Percentiles rank a stretch among this genome's conserved stretches.
These are phyloP conservation scores for Leishmania amazonensis DNA, from an alignment of 208 protist species.

Conservation along the genomic window DNA sequence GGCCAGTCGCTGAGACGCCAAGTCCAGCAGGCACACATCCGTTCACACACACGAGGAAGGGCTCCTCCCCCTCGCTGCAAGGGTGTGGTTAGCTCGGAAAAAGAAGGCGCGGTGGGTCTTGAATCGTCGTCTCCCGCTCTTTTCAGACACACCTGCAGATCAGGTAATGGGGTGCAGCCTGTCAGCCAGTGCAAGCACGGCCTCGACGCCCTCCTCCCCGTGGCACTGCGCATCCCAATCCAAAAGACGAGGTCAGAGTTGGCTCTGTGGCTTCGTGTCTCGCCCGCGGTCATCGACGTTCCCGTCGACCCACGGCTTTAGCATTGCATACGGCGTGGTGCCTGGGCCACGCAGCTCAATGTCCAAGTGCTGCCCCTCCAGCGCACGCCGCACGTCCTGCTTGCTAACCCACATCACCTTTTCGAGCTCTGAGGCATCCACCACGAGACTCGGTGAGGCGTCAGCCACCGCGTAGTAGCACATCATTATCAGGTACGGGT, in stretches of 20 bases:
- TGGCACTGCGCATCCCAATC: background rate
- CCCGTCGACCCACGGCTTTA: slow-evolving; percentile 49
- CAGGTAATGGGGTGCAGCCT: background rate
- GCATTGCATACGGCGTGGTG: slow-evolving; percentile 40
- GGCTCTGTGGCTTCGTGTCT: slow-evolving; percentile 3
- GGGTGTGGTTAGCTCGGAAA: background rate
- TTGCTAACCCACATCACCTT: slow-evolving; percentile 54
- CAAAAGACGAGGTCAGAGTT: slow-evolving; percentile 8
- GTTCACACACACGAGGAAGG: background rate
- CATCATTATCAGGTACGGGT: slow-evolving; percentile 51
- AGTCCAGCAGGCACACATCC: background rate
- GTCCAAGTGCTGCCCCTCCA: slow-evolving; percentile 33
- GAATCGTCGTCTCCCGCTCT: background rate
- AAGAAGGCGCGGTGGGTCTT: background rate
- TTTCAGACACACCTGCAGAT: background rate
- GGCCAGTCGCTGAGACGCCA: background rate
- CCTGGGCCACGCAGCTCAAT: slow-evolving; percentile 35
- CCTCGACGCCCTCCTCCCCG: background rate
- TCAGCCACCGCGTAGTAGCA: slow-evolving; percentile 60
- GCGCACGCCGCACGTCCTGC: slow-evolving; percentile 45
- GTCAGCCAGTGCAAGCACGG: background rate
- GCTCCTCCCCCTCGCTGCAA: background rate
- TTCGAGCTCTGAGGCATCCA: slow-evolving; percentile 44
- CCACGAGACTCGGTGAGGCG: slow-evolving; percentile 11
- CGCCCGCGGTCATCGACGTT: slow-evolving; percentile 32